Evolutionary conservation across 805 yeast species (phyloP), one percentile per base, ranked within the genome.

Genomic region (Candida ficus): DNA sequence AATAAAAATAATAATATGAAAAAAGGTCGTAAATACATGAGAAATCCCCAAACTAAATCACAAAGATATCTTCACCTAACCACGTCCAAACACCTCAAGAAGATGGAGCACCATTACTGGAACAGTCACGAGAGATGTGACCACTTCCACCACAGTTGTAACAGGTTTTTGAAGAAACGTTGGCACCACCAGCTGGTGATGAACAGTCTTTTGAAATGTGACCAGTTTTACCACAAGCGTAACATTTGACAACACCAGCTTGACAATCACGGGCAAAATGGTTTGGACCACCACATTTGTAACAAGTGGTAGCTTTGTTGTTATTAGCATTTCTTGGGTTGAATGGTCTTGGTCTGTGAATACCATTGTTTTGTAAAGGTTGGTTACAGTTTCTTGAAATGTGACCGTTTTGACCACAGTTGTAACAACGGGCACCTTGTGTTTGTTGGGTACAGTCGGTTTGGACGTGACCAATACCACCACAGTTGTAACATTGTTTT

Each of bases 401-500:
- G 71, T 87, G 96, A 47, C 95, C 95, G 45, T 78, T 70, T 61
- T 75, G 75, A 48, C 80, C 76, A 60, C 91, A 83, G 70, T 73
- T 76, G 82, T 80, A 87, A 68, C 96, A 87, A 62, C 85, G 83
- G 51, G 81, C 65, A 45, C 81, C 80, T 43, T 57, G 57, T 17
- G 55, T 33, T 58, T 71, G 70, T 64, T 81, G 56, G 68, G 72
- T 59, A 69, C 97, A 89, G 61, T 89, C 95, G 38, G 83, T 68
- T 64, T 83, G 87, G 54, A 89, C 80, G 60, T 89, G 97, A 42
- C 96, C 96, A 43, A 83, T 75, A 62, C 83, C 85, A 57, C 93
- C 93, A 69, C 97, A 89, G 65, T 83, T 83, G 81, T 84, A 89
- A 67, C 97, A 89, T 65, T 89, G 89, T 67, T 89, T 89, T 63